phyloP scores from a whole-genome alignment of 371 early-diverging fungal species.

The Apophysomyces elegans region DNA sequence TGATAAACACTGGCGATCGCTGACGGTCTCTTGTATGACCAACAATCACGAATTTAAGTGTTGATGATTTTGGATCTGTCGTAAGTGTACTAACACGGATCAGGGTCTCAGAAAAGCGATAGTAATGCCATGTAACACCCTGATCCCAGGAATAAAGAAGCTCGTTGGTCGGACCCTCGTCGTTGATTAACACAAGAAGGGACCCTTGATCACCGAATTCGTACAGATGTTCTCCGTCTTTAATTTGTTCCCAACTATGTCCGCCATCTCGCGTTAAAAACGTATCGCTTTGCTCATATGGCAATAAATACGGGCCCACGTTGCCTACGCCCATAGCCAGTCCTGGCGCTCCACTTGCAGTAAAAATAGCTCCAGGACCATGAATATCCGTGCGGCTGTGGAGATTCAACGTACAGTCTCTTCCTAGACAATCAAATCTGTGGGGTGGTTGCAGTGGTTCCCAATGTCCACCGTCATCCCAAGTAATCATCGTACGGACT shows the following conservation, averaged over 20 bases:
- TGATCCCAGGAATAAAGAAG: slow-evolving; percentile 69
- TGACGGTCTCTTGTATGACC: slow-evolving; percentile 39
- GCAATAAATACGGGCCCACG: slow-evolving; percentile 69
- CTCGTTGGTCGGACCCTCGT: slow-evolving; percentile 74
- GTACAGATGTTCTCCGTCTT: slow-evolving; percentile 61
- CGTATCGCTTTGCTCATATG: slow-evolving; percentile 70
- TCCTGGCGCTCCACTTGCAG: slow-evolving; percentile 81
- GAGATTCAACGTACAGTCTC: slow-evolving; percentile 75
- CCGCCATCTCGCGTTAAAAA: slow-evolving; percentile 88
- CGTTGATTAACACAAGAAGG: slow-evolving; percentile 68
- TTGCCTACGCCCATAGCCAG: slow-evolving; percentile 91
- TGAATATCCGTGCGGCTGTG: slow-evolving; percentile 74
- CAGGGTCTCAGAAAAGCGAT: slow-evolving; percentile 47
- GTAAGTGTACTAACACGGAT: slow-evolving; percentile 59
- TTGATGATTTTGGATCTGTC: slow-evolving; percentile 61
- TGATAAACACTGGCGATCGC: slow-evolving; percentile 39
- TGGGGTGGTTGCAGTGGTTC: slow-evolving; percentile 65
- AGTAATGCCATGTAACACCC: slow-evolving; percentile 69
- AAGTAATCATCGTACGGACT: slow-evolving; percentile 78
- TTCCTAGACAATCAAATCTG: slow-evolving; percentile 51
- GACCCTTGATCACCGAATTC: slow-evolving; percentile 88
- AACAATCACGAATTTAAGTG: slow-evolving; percentile 60
- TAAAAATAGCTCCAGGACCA: slow-evolving; percentile 69
- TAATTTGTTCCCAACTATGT: slow-evolving; percentile 70
- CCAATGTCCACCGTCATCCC: slow-evolving; percentile 89